Base-by-base conservation (phyloP, 306 rosid species). In the Fagus crenata region DNA sequence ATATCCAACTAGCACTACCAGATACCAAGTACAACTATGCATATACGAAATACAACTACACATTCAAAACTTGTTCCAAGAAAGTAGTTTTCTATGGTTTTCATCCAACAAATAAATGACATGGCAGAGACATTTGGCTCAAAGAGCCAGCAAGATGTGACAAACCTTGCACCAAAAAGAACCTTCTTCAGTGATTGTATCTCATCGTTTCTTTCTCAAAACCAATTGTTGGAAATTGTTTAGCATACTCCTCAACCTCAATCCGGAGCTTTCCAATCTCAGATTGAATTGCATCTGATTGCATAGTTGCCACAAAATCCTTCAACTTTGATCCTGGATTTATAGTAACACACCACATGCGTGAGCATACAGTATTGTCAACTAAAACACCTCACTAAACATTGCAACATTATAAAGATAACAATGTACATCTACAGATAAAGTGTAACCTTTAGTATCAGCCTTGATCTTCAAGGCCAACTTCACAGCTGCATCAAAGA, bases 391-490 rank as follows among this genome's bases (percentile, higher is more conserved):
- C 49, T 31, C 53, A 74, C 63, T 4, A 40, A 1, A 69, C 77
- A 43, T 71, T 74, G 60, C 28, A 61, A 59, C 64, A 41, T 42
- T 14, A 56, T 53, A 67, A 56, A 72, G 28, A 49, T 54, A 43
- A 31, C 53, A 70, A 53, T 42, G 49, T 8, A 54, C 39, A 14
- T 63, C 71, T 9, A 51, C 22, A 46, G 64, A 56, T 49, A 69
- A 35, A 73, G 42, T 67, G 63, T 74, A 71, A 93, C 98, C 98
- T 88, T 87, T 42, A 28, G 89, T 33, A 69, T 82, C 84, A 70
- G 85, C 93, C 87, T 94, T 94, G 74, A 94, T 88, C 84, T 90
- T 87, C 82, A 94, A 81, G 85, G 98, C 96, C 78, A 94, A 61
- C 89, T 90, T 92, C 82, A 92, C 94, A 7, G 96, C 93, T 2